Base-by-base conservation (phyloP, 352 stramenopile genomes). In the Pythium brassicae region DNA sequence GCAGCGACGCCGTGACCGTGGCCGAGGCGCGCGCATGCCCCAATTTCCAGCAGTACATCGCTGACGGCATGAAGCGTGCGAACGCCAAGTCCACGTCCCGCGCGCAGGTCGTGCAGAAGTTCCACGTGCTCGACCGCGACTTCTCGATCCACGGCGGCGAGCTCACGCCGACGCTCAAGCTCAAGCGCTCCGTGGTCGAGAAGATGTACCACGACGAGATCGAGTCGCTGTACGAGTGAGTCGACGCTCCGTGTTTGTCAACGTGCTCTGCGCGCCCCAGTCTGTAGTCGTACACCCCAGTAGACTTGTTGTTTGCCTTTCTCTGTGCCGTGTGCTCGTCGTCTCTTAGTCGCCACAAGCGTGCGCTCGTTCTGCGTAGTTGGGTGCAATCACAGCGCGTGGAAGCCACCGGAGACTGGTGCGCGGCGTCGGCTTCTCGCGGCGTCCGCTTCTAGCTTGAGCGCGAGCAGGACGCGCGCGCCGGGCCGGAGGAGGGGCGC, bases 161-260 rank as follows among this genome's bases (percentile, higher is more conserved):
- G 60, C 74, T 98, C 8, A 98, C 92, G 37, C 91, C 94, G 4
- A 98, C 94, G 44, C 78, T 98, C 65, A 98, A 98, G 72, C 70
- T 98, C 56, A 97, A 98, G 75, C 82, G 93, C 9, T 66, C 74
- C 9, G 74, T 96, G 19, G 85, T 96, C 20, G 69, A 80, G 39
- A 85, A 95, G 51, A 94, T 96, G 69, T 96, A 97, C 71, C 66
- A 47, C 0, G 70, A 86, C 23, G 72, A 90, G 52, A 96, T 97
- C 64, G 87, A 97, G 42, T 47, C 61, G 27, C 78, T 98, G 61
- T 98, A 98, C 63, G 60, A 53, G 19, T 66, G 26, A 60, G 20
- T 37, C 19, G 15, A 12, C 8, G 5, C 7, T 25, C 27, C 45
- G 6, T n/a, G n/a, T n/a, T n/a, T n/a, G n/a, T n/a, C n/a, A n/a